These are phyloP conservation scores for Linaria vulgaris DNA, from an alignment of 257 asterid genomes.

Conservation along the genomic window DNA sequence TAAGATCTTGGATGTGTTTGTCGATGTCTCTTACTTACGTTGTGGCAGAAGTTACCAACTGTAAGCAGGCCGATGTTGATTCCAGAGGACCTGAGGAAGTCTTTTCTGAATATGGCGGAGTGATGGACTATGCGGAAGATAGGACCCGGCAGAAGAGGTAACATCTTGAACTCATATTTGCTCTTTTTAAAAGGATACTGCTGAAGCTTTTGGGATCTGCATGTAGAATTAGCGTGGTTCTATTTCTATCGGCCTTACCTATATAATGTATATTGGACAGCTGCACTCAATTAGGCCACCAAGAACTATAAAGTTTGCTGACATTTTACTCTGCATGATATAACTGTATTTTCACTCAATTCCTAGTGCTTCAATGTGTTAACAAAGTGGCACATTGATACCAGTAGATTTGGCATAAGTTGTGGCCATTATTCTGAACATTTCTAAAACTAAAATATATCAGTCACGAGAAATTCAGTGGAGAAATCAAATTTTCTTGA, in stretches of 20 bases:
- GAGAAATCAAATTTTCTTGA: too few species aligned
- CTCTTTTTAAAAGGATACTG: slow-evolving; percentile 15
- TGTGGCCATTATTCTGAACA: background rate
- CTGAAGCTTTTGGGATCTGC: slow-evolving; percentile 14
- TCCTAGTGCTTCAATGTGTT: background rate
- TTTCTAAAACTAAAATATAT: background rate
- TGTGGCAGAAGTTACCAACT: slow-evolving; percentile 96
- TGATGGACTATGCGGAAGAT: slow-evolving; percentile 95
- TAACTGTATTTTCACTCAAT: background rate
- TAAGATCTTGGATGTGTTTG: slow-evolving; percentile 53
- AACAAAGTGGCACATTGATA: background rate
- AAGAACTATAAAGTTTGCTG: background rate
- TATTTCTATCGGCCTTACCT: slow-evolving; percentile 15
- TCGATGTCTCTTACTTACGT: slow-evolving; percentile 89
- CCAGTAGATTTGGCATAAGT: background rate
- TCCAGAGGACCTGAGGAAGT: slow-evolving; percentile 86
- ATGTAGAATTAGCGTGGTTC: background rate
- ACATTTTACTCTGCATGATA: background rate
- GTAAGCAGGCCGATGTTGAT: slow-evolving; percentile 84
- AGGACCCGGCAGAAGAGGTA: slow-evolving; percentile 93
- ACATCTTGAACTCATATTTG: slow-evolving; percentile 15
- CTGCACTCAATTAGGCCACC: background rate
- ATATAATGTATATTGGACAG: background rate
- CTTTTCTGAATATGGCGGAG: slow-evolving; percentile 90
- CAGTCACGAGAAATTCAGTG: background rate